phyloP scores from a whole-genome alignment of 1,139 yeast genomes.

The Taphrina confusa region DNA sequence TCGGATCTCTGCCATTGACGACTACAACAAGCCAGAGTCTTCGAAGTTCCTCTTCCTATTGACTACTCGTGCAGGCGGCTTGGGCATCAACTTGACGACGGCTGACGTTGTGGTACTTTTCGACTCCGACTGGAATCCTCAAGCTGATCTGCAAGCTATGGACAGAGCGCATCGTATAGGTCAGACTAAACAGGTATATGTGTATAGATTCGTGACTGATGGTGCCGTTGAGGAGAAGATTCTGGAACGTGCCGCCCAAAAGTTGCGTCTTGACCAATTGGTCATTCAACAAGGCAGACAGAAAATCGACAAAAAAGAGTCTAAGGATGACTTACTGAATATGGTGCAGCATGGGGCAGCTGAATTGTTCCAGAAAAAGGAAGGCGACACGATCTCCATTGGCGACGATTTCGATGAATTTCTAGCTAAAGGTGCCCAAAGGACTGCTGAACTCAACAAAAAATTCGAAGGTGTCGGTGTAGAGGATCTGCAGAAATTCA shows the following conservation, averaged over 20 bases:
- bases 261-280: constrained; percentile 84
- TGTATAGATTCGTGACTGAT: constrained; percentile 88
- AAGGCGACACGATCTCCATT: constrained; percentile 45
- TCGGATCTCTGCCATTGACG: constrained; percentile 88
- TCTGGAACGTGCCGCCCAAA: constrained; percentile 92
- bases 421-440: constrained; percentile 73
- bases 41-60: constrained; percentile 80
- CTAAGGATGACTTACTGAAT: constrained; percentile 80
- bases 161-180: constrained; percentile 98
- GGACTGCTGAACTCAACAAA: constrained; percentile 72
- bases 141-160: constrained; percentile 98
- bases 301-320: constrained; percentile 55
- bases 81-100: constrained; percentile 89
- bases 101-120: constrained; percentile 89
- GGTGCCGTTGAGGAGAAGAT: constrained; percentile 96
- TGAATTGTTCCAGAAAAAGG: constrained; percentile 61
- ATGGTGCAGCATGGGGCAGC: constrained; percentile 99
- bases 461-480: constrained; percentile 83
- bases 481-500: constrained; percentile 87
- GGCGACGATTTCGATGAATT: constrained; percentile 81
- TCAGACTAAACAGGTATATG: constrained; percentile 92
- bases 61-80: constrained; percentile 98
- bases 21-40: constrained; percentile 78
- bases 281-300: constrained; percentile 91
- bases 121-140: constrained; percentile 99